Percentiles rank a stretch among this genome's conserved stretches.
Evolutionary conservation across 805 yeast genomes (phyloP).

Genomic region (Peterozyma xylosa): DNA sequence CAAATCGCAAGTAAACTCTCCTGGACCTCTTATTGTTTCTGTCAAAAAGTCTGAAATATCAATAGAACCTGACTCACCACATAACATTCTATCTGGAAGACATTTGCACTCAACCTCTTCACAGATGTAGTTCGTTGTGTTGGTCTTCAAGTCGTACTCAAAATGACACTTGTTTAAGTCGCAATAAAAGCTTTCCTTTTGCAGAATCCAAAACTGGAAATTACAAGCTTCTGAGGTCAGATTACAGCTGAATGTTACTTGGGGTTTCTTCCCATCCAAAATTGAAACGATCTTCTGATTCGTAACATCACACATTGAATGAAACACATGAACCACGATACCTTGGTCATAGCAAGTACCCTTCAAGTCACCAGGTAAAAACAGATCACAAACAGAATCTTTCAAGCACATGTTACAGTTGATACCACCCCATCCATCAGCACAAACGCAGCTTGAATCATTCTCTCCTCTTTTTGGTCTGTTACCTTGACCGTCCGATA

Average conservation of each 20-base stretch:
- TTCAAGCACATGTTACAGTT: constrained; percentile 81
- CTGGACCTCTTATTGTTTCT: constrained; percentile 90
- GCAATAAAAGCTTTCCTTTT: constrained; percentile 85
- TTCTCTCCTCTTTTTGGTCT: constrained; percentile 59
- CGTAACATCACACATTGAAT: constrained; percentile 93
- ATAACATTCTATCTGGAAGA: constrained; percentile 84
- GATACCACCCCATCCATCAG: constrained; percentile 87
- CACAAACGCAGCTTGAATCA: constrained; percentile 54
- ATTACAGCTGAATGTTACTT: constrained; percentile 87
- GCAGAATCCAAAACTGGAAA: constrained; percentile 95
- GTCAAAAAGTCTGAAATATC: constrained; percentile 90
- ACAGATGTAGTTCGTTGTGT: constrained; percentile 74
- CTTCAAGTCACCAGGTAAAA: constrained; percentile 73
- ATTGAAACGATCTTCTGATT: constrained; percentile 78
- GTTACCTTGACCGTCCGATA: constrained; percentile 48
- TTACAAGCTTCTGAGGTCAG: constrained; percentile 59
- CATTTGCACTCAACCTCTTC: constrained; percentile 78
- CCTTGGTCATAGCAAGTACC: constrained; percentile 92
- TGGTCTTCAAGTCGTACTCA: constrained; percentile 50
- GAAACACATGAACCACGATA: constrained; percentile 67
- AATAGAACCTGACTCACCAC: constrained; percentile 91
- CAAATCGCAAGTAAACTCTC: constrained; percentile 78
- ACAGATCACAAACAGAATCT: constrained; percentile 73
- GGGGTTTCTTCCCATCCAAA: constrained; percentile 75
- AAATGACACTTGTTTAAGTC: constrained; percentile 70